Base-by-base conservation (phyloP, 1,139 yeast species). In the Yueomyces sp. region DNA sequence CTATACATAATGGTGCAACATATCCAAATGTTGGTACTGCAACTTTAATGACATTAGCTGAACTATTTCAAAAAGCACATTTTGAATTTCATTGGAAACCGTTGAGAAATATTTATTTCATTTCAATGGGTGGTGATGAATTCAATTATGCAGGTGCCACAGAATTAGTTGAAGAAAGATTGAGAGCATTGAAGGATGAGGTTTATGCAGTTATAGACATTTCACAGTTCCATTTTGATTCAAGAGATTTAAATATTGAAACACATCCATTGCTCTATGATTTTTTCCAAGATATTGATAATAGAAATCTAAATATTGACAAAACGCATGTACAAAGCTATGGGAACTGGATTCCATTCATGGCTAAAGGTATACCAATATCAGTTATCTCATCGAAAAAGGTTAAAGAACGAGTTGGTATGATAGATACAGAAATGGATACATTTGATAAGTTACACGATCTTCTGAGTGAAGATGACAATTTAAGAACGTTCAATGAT, bases 121-220 rank as follows among this genome's bases (percentile, higher is more conserved):
- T 80, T 0, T 85, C 96, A 2, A 86, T 85, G 68, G 96, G 89
- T 54, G 96, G 85, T 0, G 68, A 84, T 0, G 80, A 81, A 49
- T 89, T 82, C 55, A 89, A 89, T 56, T 66, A 74, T 52, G 95
- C 93, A 0, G 98, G 98, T 0, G 72, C 87, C 35, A 72, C 93
- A 0, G 93, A 83, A 55, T 79, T 93, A 76, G 73, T 81, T 5
- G 85, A 83, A 52, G 68, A 70, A 37, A 73, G 75, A 47, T 63
- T 68, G 30, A 73, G 73, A 25, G 69, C 68, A 37, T 64, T 87
- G 36, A 66, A 70, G 45, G 70, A 74, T 42, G 80, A 81, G 49
- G 84, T 85, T 0, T 78, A 76, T 51, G 72, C 85, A 0, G 82
- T 84, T 53, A 71, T 91, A 44, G 95, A 91, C 56, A 67, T 91